Conservation (phyloP, 331 rosid species). For the Dryas integrifolia region DNA sequence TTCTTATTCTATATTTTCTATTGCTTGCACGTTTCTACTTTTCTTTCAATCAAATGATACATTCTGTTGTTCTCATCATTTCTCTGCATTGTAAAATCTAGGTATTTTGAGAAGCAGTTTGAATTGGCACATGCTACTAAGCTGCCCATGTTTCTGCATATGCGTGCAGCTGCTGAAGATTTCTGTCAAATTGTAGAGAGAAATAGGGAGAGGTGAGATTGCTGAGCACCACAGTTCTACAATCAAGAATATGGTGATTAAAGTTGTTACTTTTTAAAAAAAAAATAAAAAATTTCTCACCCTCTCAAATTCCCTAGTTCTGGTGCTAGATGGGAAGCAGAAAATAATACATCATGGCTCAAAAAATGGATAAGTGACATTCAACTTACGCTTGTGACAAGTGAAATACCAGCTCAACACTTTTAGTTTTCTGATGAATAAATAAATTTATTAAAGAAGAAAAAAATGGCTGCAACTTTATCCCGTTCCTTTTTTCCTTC, state of each 20-base stretch:
- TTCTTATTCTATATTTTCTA: not conserved
- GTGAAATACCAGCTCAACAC: not conserved
- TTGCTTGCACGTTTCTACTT: not conserved
- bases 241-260: slow-evolving; percentile 15
- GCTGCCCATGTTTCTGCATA: slow-evolving; percentile 93
- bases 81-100: slow-evolving; percentile 31
- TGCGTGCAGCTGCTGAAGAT: slow-evolving; percentile 92
- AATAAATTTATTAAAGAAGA: not conserved
- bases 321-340: not conserved
- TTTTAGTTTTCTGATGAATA: not conserved
- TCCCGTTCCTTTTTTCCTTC: not conserved
- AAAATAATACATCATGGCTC: not conserved
- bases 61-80: slow-evolving; percentile 6
- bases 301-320: not conserved
- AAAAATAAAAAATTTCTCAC: not conserved
- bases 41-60: slow-evolving; percentile 9
- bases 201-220: slow-evolving; percentile 63
- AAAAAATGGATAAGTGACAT: not conserved
- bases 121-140: slow-evolving; percentile 73
- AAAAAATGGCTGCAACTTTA: not conserved
- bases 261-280: not conserved
- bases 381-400: not conserved
- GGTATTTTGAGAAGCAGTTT: slow-evolving; percentile 94
- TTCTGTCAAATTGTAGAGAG: slow-evolving; percentile 85
- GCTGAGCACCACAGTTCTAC: slow-evolving; percentile 18